phyloP scores from a whole-genome alignment of 1,284 basidiomycete species.

The Rhodotorula glutinis region DNA sequence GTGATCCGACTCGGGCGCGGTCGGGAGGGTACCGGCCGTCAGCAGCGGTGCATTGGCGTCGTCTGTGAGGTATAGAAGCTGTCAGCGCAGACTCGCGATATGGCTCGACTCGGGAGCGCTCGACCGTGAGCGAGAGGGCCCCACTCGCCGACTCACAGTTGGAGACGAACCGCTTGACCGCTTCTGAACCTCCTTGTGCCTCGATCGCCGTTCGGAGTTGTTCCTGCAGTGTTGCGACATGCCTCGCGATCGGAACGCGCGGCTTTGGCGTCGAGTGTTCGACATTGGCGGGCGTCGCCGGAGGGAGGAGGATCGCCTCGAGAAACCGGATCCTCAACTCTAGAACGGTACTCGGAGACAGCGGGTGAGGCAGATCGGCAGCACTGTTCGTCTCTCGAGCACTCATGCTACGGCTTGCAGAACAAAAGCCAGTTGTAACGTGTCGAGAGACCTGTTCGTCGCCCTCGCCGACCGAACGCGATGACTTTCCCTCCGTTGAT shows the following conservation, averaged over 20 bases:
- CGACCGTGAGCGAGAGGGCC: no score
- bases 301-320: conserved; percentile 36
- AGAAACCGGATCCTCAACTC: conserved; percentile 43
- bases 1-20: conserved; percentile 7
- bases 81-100: no score
- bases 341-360: conserved; percentile 35
- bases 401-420: not conserved
- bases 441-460: no score
- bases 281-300: not conserved
- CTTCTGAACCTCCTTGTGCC: conserved; percentile 31
- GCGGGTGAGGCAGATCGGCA: not conserved
- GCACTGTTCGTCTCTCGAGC: no score
- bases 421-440: no score
- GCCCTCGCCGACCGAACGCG: no score
- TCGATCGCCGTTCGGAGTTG: conserved; percentile 31
- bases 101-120: no score
- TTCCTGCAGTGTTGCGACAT: conserved; percentile 15
- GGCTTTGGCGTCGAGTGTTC: not conserved
- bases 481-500: no score
- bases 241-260: conserved; percentile 29
- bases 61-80: conserved; percentile 25
- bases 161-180: conserved; percentile 41
- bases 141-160: conserved; percentile 29
- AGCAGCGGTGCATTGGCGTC: conserved; percentile 43
- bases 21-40: conserved; percentile 13